These are phyloP conservation scores for Suhomyces terraborum DNA, from an alignment of 1,139 yeast genomes.

Conservation along the genomic window DNA sequence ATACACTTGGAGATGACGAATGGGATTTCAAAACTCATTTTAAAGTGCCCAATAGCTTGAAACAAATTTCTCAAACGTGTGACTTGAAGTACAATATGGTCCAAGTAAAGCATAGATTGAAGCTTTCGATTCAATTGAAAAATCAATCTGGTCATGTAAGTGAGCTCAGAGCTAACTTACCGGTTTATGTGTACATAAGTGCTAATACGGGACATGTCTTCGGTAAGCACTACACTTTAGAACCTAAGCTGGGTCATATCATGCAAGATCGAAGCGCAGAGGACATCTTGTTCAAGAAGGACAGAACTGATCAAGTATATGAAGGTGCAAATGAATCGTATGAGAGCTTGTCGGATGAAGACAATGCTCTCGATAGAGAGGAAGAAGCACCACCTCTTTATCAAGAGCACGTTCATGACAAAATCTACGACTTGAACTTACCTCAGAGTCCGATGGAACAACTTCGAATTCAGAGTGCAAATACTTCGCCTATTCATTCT, in stretches of 20 bases:
- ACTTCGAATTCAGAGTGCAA: conserved; percentile 28
- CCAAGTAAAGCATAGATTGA: conserved; percentile 61
- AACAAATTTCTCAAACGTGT: conserved; percentile 60
- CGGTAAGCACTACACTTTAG: conserved; percentile 55
- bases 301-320: conserved; percentile 15
- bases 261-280: conserved; percentile 36
- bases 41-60: conserved; percentile 54
- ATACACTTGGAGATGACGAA: conserved; percentile 42
- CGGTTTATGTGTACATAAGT: conserved; percentile 59
- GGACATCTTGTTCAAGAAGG: conserved; percentile 39
- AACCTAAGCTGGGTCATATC: conserved; percentile 51
- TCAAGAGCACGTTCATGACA: conserved; percentile 40
- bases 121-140: conserved; percentile 54
- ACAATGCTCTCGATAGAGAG: conserved; percentile 31
- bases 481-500: conserved; percentile 21
- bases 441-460: conserved; percentile 46
- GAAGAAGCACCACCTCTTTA: conserved; percentile 47
- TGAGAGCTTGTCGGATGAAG: conserved; percentile 20
- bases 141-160: conserved; percentile 67
- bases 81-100: conserved; percentile 49
- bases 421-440: conserved; percentile 37
- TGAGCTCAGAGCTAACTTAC: conserved; percentile 69
- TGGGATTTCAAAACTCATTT: conserved; percentile 54
- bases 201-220: conserved; percentile 51
- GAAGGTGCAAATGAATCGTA: conserved; percentile 1